Evolutionary conservation across 306 rosid species (phyloP).

Genomic region (Gastrolobium bilobum): DNA sequence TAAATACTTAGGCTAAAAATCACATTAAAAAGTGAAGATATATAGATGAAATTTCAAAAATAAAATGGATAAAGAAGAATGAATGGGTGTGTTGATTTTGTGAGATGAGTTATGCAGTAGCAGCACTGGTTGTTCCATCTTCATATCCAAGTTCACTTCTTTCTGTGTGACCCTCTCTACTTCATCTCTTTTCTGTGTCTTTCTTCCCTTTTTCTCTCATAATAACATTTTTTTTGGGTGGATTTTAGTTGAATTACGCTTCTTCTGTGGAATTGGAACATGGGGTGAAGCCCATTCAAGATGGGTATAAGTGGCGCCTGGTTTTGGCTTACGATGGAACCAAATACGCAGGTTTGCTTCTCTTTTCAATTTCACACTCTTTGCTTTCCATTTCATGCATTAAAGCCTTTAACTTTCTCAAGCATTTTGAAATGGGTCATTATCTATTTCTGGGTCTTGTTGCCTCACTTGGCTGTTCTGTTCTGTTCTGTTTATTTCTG

Average conservation of each 20-base stretch:
- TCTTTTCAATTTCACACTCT: slow-evolving; percentile 13
- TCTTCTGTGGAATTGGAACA: slow-evolving; percentile 50
- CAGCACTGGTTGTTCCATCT: slow-evolving; percentile 50
- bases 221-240: not conserved
- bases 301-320: slow-evolving; percentile 80
- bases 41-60: not conserved
- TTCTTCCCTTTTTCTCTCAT: not conserved
- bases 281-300: slow-evolving; percentile 43
- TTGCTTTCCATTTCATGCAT: slow-evolving; percentile 14
- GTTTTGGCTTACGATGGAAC: slow-evolving; percentile 89
- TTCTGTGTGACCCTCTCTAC: slow-evolving; percentile 43
- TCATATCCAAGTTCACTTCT: slow-evolving; percentile 46
- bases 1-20: too few species aligned
- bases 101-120: slow-evolving; percentile 55
- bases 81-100: not conserved
- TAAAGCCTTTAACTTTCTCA: slow-evolving; percentile 32
- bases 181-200: not conserved
- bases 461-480: slow-evolving; percentile 4
- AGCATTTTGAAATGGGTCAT: slow-evolving; percentile 10
- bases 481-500: not conserved
- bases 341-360: slow-evolving; percentile 69
- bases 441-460: slow-evolving; percentile 1
- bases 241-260: slow-evolving; percentile 47
- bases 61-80: slow-evolving; percentile 20
- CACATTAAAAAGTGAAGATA: not conserved